Evolutionary conservation across 2,329 filamentous ascomycete species (phyloP), one percentile per base, ranked within the genome.

Genomic region (Aspergillus sp.): DNA sequence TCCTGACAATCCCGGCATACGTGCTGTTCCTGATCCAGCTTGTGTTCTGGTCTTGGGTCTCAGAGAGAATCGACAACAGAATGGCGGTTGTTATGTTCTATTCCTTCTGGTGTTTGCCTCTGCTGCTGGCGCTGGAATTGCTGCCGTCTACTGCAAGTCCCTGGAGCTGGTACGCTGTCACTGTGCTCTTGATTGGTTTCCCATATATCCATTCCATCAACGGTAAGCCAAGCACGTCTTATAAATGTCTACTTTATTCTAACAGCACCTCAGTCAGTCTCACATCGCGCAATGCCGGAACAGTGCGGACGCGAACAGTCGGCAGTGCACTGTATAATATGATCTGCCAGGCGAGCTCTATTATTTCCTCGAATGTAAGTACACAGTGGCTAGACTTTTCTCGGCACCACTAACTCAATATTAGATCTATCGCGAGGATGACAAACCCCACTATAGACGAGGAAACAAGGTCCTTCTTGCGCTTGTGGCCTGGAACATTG

Each of bases 1-100:
- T 90, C 59, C 78, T 89, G 19, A 84, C 84, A 0, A 86, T 88
- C 15, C 84, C 84, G 0, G 80, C 82, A 0, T 51, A 82, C 81
- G 14, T 77, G 76, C 0, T 70, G 86, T 2, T 84, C 84, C 66
- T 84, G 86, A 58, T 56, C 84, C 48, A 83, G 82, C 47, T 80
- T 86, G 71, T 66, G 85, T 19, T 67, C 74, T 2, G 77, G 57
- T 82, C 84, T 0, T 83, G 77, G 71, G 74, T 81, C 47, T 83
- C 81, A 4, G 82, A 86, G 55, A 76, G 79, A 57, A 82, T 84
- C 35, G 43, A 51, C 62, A 81, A 84, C 57, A 79, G 85, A 64
- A 76, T 83, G 1, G 72, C 82, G 0, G 76, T 85, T 56, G 78
- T 84, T 3, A 25, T 51, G 27, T 49, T 56, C 40, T 56, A 44